Evolutionary conservation across 768 basidiomycete genomes (phyloP).

Genomic region (Serendipita indica): DNA sequence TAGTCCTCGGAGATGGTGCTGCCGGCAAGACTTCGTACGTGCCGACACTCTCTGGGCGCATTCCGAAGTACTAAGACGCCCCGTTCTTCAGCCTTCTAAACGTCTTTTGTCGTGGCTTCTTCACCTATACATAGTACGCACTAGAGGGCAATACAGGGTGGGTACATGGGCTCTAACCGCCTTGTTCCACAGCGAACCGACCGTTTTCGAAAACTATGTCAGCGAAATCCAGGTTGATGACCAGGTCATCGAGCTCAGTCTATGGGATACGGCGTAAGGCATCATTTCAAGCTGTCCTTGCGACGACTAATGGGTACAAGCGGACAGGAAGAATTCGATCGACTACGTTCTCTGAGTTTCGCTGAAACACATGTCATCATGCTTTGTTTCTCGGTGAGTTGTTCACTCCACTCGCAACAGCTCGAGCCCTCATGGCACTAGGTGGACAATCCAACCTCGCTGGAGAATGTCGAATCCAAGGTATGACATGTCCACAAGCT

Average conservation of each 20-base stretch:
- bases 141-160: not conserved
- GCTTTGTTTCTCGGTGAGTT: conserved; percentile 82
- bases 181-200: conserved; percentile 49
- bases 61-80: conserved; percentile 18
- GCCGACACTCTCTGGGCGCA: conserved; percentile 10
- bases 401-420: not conserved
- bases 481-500: conserved; percentile 24
- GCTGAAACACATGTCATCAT: conserved; percentile 94
- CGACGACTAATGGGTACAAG: not conserved
- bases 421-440: conserved; percentile 19
- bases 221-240: conserved; percentile 81
- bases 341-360: conserved; percentile 85
- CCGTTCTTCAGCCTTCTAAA: conserved; percentile 36
- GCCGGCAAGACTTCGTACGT: conserved; percentile 51
- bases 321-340: conserved; percentile 91
- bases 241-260: conserved; percentile 71
- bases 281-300: not conserved
- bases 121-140: conserved; percentile 81
- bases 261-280: conserved; percentile 75
- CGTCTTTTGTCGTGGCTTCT: conserved; percentile 82
- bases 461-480: conserved; percentile 93
- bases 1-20: conserved; percentile 95
- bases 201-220: conserved; percentile 96
- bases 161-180: not conserved
- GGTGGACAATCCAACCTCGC: conserved; percentile 88